Base-by-base conservation (phyloP, 495 filamentous ascomycete species). In the Chlorociboria aeruginascens region DNA sequence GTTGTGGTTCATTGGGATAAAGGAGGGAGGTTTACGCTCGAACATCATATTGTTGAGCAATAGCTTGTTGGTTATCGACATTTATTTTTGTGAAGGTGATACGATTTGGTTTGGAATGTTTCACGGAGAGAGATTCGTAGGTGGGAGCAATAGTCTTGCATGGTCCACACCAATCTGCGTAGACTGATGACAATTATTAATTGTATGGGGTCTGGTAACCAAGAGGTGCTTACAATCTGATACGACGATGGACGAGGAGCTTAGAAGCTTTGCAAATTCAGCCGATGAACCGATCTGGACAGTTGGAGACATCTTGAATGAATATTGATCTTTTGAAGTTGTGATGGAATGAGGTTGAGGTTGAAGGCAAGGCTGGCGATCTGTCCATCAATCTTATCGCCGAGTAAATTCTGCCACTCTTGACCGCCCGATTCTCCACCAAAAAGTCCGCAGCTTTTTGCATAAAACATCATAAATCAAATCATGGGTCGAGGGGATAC, bases 101-200 rank as follows among this genome's bases (percentile, higher is more conserved):
- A 40, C 61, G 61, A n/a, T 61, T 58, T 12, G 69, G 65, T 36
- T 62, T 64, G 3, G 63, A 57, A 54, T 74, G 62, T 37, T 66
- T 63, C 7, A 55, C 40, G 9, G 72, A 66, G 32, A 76, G 71
- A 17, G 60, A 51, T 43, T 70, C 64, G 59, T 71, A 76, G 48
- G 61, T 60, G n/a, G 75, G 75, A 4, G 69, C 62, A 51, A 79
- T 75, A 38, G 64, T 59, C 51, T 75, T 74, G 68, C 75, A 78
- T 32, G 75, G 74, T 13, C 71, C 73, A 57, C 75, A 79, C 74
- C 74, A 78, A 50, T 71, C 70, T 32, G 72, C 72, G 54, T 70
- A 72, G 58, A 76, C 67, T 70, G 45, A 32, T 25, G 29, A 6
- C 28, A 10, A 33, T 46, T 31, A 33, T 34, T 36, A 14, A 13